Base-by-base conservation (phyloP, 345 rosid species). In the Brassica napus region DNA sequence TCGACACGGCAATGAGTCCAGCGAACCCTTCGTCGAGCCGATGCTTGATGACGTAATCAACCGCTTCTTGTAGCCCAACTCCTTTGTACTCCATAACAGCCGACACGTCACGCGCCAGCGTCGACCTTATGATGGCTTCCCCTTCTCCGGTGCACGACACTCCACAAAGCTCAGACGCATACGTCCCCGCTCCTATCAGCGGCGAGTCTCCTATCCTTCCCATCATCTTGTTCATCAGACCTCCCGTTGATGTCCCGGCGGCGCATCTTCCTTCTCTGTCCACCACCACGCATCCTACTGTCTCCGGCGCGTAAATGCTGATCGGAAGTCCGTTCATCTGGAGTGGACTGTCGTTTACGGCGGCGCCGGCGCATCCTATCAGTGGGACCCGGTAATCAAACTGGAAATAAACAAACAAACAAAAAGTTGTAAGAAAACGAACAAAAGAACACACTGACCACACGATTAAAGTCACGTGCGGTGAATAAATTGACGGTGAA, bases 71-170 rank as follows among this genome's bases (percentile, higher is more conserved):
- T 9, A 94, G 88, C 23, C 81, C 84, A 79, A 94, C 65, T 6
- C 97, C 97, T 55, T 94, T 94, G 76, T 94, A 94, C 77, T 94
- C 98, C 98, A 94, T 92, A 82, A 92, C 97, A 1, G 98, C 97
- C 11, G 97, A 91, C 72, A 94, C 90, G 3, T 94, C 98, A 32
- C 98, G 88, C 0, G 98, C 97, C 71, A 94, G 78, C 10, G 98
- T 94, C 37, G 88, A 82, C 8, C 98, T 86, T 16, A 94, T 90
- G 76, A 94, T 94, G 2, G 97, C 98, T 86, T 94, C 98, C 7
- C 98, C 98, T 83, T 94, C 98, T 5, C 98, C 98, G 0, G 98
- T 94, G 77, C 98, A 94, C 1, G 98, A 94, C 1, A 94, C 91
- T 0, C 92, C 98, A 11, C 95, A 91, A 0, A 91, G 78, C 28